Conservation (phyloP, 148 eudicot genomes). For the Vaccinium vitisidaea region DNA sequence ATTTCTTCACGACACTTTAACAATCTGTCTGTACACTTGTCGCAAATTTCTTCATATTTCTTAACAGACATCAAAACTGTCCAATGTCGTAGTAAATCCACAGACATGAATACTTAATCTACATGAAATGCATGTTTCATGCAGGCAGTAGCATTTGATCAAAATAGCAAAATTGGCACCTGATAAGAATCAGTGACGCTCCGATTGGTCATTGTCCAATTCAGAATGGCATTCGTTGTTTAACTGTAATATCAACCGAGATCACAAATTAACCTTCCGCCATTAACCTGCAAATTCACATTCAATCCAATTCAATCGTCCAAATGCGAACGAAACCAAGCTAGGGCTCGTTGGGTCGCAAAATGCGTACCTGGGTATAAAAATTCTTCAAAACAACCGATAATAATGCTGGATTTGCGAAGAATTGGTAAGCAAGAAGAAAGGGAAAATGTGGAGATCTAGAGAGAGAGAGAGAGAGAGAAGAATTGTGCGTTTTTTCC, state of each 20-base stretch:
- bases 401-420: neutral
- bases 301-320: neutral
- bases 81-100: neutral
- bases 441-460: neutral
- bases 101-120: neutral
- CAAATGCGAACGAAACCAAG: neutral
- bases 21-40: too few species aligned
- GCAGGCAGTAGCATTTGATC: neutral
- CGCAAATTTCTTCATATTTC: too few species aligned
- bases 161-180: neutral
- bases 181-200: conserved; percentile 9
- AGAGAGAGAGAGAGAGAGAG: neutral
- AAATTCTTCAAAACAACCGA: neutral
- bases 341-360: conserved; percentile 5
- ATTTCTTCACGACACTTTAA: too few species aligned
- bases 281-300: conserved; percentile 16
- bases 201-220: conserved; percentile 3
- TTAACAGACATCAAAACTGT: too few species aligned
- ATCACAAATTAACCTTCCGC: conserved; percentile 11
- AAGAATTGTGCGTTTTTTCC: neutral
- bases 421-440: neutral
- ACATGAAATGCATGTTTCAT: neutral
- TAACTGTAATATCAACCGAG: neutral
- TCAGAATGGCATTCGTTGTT: conserved; percentile 14
- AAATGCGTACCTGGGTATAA: conserved; percentile 12